phyloP scores from a whole-genome alignment of 1,139 yeast genomes.

The Hansenula anomala region DNA sequence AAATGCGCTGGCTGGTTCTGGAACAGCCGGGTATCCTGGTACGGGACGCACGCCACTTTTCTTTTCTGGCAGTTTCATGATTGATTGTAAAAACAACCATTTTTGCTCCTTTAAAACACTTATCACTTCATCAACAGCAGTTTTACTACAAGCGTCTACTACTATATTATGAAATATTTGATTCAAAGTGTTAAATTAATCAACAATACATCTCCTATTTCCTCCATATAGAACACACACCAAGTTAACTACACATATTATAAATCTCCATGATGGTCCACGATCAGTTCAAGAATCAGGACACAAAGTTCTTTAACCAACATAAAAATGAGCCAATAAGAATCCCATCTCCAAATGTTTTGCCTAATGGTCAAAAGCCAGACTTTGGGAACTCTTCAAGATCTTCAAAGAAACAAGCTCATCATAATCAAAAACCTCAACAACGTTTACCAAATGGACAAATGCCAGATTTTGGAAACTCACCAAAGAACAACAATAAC shows the following conservation, averaged over 20 bases:
- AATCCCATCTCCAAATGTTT: slow-evolving; percentile 4
- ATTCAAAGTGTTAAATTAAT: neutral
- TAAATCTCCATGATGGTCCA: slow-evolving; percentile 4
- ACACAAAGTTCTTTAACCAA: slow-evolving; percentile 23
- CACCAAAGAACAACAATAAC: slow-evolving; percentile 1
- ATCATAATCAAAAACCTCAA: no score
- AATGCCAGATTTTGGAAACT: slow-evolving; percentile 10
- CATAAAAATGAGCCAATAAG: slow-evolving; percentile 2
- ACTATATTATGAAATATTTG: neutral
- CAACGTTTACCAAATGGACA: slow-evolving; percentile 11
- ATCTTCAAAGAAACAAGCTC: no score
- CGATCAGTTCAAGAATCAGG: slow-evolving; percentile 5
- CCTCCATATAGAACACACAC: neutral
- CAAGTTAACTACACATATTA: no score
- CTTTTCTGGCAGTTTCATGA: no score
- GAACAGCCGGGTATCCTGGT: no score
- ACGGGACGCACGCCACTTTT: no score
- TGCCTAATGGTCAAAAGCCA: slow-evolving; percentile 12
- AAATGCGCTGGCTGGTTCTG: no score
- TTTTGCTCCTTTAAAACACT: no score
- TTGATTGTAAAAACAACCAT: no score
- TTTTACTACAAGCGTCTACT: no score
- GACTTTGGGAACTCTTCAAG: slow-evolving; percentile 8
- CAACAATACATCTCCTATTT: neutral
- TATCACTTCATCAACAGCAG: no score